A percentile compares a stretch with the other conserved stretches of the same genome.
Evolutionary conservation across 371 early-diverging fungal genomes (phyloP).

Genomic region (Rhizopus stolonifer): DNA sequence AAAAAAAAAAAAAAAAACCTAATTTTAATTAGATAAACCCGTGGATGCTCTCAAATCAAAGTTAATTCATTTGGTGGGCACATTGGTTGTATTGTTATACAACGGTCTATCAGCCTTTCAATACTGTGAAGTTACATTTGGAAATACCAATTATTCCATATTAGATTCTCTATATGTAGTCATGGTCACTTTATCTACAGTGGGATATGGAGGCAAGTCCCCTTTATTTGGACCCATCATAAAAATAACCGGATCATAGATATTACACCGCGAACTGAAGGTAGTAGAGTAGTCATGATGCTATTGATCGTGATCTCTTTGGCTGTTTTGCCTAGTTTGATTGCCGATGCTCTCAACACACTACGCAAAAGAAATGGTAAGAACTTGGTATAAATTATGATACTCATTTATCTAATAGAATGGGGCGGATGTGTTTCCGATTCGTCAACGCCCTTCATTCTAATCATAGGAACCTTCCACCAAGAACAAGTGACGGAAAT

Average conservation of each 20-base stretch:
- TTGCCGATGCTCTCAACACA: slow-evolving; percentile 59
- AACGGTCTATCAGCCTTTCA: slow-evolving; percentile 71
- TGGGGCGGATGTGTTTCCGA: slow-evolving; percentile 49
- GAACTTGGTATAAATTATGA: too few species aligned
- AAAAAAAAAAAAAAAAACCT: too few species aligned
- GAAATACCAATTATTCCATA: slow-evolving; percentile 44
- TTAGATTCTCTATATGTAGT: slow-evolving; percentile 60
- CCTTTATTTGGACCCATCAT: too few species aligned
- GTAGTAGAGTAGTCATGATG: slow-evolving; percentile 68
- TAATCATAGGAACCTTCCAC: slow-evolving; percentile 62
- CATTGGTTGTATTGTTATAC: slow-evolving; percentile 63
- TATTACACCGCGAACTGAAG: slow-evolving; percentile 63
- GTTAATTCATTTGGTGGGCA: slow-evolving; percentile 61
- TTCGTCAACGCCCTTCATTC: slow-evolving; percentile 54
- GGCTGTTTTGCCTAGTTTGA: slow-evolving; percentile 60
- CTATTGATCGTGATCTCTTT: slow-evolving; percentile 67
- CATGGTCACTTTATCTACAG: slow-evolving; percentile 71
- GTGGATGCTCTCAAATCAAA: slow-evolving; percentile 61
- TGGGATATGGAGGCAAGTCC: slow-evolving; percentile 69
- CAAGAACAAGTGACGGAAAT: slow-evolving; percentile 57
- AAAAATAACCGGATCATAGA: slow-evolving; percentile 52
- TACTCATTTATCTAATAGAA: too few species aligned
- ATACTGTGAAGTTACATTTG: slow-evolving; percentile 67
- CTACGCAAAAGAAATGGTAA: slow-evolving; percentile 50
- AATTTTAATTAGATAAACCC: slow-evolving; percentile 48